Evolutionary conservation across 2,329 filamentous ascomycete species (phyloP).

Genomic region (Calonectria pseudoturangicola): DNA sequence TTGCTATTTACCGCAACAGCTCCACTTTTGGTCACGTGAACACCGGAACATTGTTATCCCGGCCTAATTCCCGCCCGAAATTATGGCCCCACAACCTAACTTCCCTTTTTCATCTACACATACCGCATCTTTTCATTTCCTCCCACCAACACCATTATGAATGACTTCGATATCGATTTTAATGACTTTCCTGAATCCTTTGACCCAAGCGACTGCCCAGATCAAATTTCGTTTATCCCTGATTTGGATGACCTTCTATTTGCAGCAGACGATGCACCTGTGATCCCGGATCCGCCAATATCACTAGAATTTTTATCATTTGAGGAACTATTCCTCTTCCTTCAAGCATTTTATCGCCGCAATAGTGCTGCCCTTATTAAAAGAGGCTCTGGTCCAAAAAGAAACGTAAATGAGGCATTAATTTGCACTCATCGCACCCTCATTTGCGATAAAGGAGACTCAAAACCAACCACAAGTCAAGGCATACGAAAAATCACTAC

Average conservation of each 20-base stretch:
- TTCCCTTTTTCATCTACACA: too few relatives aligned
- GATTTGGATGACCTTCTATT: background rate
- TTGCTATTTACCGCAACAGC: too few relatives aligned
- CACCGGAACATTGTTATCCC: too few relatives aligned
- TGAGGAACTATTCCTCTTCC: background rate
- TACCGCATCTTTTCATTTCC: too few relatives aligned
- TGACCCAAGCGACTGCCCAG: background rate
- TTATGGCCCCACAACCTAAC: too few relatives aligned
- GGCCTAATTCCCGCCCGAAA: too few relatives aligned
- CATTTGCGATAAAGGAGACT: background rate
- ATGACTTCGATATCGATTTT: background rate
- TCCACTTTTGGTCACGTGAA: too few relatives aligned
- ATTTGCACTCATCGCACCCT: background rate
- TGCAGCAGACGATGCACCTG: too few relatives aligned
- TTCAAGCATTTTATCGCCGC: background rate
- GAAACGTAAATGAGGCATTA: background rate
- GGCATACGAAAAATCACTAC: background rate
- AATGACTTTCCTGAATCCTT: background rate
- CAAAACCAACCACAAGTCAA: background rate
- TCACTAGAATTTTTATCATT: background rate
- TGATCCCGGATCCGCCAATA: background rate
- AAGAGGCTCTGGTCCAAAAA: background rate
- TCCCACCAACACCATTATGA: too few relatives aligned
- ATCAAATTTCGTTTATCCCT: background rate
- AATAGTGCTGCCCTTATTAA: background rate